Base-by-base conservation (phyloP, 2,329 filamentous ascomycete genomes). In the Reticulascus tulasneorum region DNA sequence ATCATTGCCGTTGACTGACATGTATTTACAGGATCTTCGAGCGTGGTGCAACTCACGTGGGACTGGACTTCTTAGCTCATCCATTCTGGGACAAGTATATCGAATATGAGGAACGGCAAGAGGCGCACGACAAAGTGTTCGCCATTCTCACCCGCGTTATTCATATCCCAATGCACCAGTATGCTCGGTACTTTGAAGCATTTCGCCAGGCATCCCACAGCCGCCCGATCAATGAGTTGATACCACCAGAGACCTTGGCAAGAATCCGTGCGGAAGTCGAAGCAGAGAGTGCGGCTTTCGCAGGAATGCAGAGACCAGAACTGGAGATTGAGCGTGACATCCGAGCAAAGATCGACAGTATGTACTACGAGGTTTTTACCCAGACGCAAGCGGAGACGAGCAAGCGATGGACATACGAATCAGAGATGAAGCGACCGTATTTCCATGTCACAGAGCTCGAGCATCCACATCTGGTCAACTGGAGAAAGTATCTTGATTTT, bases 21-120 rank as follows among this genome's bases (percentile, higher is more conserved):
- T 26, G n/a, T n/a, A 11, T 38, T 21, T 12, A 13, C 58, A 98
- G 93, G 50, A 76, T 97, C 8, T 97, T 97, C 56, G 91, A 98
- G 59, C 86, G 93, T 48, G 93, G 85, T 45, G 86, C 88, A 19
- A 75, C 76, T 20, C 83, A 78, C 51, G 89, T 95, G 25, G 93
- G 93, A 12, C 75, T 97, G 13, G 93, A 98, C 63, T 98, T 95
- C 56, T 73, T 95, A 20, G 84, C 90, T 3, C 89, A 96, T 57
- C 89, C 89, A 2, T 96, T 98, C 66, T 98, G 93, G 93, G 93
- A 98, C 62, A 97, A 95, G 64, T 98, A 95, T 55, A 79, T 98
- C 46, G 93, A 97, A 58, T 97, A 94, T 53, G 93, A 97, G 59
- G 90, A 96, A 58, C 84, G 90, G 2, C 73, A 91, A 44, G 89